Base-by-base conservation (phyloP, 192 early-diverging fungal genomes). In the Coemansia sp. region DNA sequence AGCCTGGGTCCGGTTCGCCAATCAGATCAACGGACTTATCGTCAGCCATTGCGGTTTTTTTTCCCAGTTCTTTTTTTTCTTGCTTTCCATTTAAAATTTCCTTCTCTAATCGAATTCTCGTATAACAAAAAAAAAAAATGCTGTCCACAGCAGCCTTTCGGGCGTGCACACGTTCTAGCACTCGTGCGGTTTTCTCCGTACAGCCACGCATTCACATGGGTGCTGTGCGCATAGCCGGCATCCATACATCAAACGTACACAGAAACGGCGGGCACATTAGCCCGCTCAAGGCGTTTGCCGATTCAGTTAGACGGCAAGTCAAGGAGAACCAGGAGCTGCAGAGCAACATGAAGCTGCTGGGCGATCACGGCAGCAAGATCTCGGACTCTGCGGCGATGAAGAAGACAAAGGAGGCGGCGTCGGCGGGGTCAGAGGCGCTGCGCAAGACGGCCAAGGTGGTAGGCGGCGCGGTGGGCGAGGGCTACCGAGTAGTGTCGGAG, bases 281-380 rank as follows among this genome's bases (percentile, higher is more conserved):
- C 59, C 86, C 91, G 53, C 66, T 95, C 63, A 69, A 82, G 56
- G 90, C 86, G 21, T 98, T 98, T 75, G 73, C 88, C n/a, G 88
- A 95, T 50, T 94, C 92, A 0, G 69, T 98, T 46, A 91, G 89
- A 69, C 87, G 91, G 43, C 95, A 99, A 82, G 83, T 94, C 51
- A 84, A 91, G 73, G 95, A 98, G 79, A 97, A 94, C 80, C 84
- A 92, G 75, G 95, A 98, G 61, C 74, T 99, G 18, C 90, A 96
- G 61, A 71, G 91, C 28, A 89, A 92, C 71, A 88, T 98, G 55
- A 94, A 97, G 86, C 88, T 88, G 53, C 76, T 99, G 28, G 87
- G 85, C 49, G 95, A 92, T 38, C 89, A 88, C 63, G 81, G 86
- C 25, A 87, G 83, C 38, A 89, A 93, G 71, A 81, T 96, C 6